These are phyloP conservation scores for Takashimella koratensis DNA, from an alignment of 1,284 basidiomycete genomes.

Conservation along the genomic window DNA sequence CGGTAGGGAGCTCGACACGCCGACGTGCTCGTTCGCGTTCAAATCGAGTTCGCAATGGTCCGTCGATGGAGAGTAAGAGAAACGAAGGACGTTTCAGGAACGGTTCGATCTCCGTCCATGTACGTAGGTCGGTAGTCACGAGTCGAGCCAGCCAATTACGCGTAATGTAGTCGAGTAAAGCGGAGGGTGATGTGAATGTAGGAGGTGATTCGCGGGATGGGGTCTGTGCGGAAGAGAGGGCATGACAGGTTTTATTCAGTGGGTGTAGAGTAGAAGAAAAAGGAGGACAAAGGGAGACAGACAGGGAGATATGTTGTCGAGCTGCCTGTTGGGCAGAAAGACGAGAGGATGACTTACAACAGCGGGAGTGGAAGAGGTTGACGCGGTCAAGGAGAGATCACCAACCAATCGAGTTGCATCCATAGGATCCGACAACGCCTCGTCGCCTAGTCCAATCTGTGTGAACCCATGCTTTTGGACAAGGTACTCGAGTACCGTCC, in stretches of 20 bases:
- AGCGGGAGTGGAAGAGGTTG: conserved; percentile 1
- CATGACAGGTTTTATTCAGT: neutral
- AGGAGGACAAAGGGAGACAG: neutral
- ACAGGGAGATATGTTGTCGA: conserved; percentile 8
- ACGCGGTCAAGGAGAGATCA: conserved; percentile 3
- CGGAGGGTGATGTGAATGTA: conserved; percentile 56
- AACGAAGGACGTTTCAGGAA: conserved; percentile 90
- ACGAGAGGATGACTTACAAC: conserved; percentile 7
- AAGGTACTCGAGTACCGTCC: conserved; percentile 70
- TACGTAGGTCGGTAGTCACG: conserved; percentile 72
- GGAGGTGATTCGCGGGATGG: neutral
- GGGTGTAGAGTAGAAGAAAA: too few species aligned
- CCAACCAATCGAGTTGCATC: conserved; percentile 10
- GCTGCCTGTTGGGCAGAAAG: too few species aligned
- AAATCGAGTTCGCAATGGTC: conserved; percentile 61
- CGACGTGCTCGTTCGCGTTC: conserved; percentile 25
- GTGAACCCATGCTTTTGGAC: conserved; percentile 53
- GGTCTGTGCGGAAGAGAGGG: conserved; percentile 3
- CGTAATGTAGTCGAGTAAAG: conserved; percentile 73
- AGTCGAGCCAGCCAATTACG: conserved; percentile 74
- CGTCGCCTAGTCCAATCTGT: conserved; percentile 46
- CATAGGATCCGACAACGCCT: conserved; percentile 7
- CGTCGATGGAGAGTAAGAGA: conserved; percentile 79
- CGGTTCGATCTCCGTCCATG: conserved; percentile 57
- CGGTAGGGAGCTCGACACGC: neutral